Conservation (phyloP, 108 stramenopile species). For the Skeletonema menzelii region DNA sequence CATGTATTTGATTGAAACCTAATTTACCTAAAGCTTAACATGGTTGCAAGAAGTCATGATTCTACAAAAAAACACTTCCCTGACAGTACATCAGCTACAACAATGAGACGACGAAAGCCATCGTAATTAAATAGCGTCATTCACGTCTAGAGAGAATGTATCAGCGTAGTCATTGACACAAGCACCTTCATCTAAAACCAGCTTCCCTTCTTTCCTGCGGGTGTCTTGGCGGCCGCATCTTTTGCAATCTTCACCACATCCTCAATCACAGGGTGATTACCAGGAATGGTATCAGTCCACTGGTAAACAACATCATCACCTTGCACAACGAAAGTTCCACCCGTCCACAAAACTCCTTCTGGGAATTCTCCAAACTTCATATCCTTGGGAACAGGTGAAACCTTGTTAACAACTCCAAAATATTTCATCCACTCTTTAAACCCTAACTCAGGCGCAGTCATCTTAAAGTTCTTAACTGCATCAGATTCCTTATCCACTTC, state of each 20-base stretch:
- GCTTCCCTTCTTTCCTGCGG: constrained; percentile 3
- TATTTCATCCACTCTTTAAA: constrained; percentile 57
- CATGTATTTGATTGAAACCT: neutral
- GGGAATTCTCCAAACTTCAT: constrained; percentile 79
- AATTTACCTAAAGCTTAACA: neutral
- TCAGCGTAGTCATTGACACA: neutral
- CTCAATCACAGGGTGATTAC: constrained; percentile 77
- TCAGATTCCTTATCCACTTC: constrained; percentile 52
- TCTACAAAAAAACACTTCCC: neutral
- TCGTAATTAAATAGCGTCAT: neutral
- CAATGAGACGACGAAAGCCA: neutral
- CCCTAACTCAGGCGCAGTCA: constrained; percentile 62
- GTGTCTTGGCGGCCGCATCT: constrained; percentile 36
- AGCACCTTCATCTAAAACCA: neutral
- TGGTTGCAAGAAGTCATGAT: neutral
- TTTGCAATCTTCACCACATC: constrained; percentile 57
- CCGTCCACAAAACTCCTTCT: constrained; percentile 80
- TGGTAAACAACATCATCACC: constrained; percentile 71
- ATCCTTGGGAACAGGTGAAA: constrained; percentile 65
- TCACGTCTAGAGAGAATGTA: neutral
- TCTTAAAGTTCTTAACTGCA: constrained; percentile 43
- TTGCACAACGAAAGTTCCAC: constrained; percentile 84
- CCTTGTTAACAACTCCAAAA: constrained; percentile 53
- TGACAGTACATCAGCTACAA: neutral
- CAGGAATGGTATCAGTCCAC: constrained; percentile 81